Conservation (phyloP, 192 early-diverging fungal species). For the Coemansia reversa region DNA sequence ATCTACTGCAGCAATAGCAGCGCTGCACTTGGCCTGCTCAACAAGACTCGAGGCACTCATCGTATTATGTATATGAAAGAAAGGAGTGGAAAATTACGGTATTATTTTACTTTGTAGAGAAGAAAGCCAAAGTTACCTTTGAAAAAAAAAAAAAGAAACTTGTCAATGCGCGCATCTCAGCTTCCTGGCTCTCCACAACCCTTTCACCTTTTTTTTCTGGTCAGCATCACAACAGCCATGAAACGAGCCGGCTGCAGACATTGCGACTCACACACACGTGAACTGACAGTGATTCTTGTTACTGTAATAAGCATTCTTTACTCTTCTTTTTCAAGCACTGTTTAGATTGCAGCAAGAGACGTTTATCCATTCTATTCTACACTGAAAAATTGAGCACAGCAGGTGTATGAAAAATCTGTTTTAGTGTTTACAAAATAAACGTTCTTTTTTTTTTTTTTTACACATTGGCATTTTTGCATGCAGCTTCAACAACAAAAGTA, state of each 20-base stretch:
- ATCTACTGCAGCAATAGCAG: slow-evolving; percentile 89
- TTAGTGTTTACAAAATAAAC: neutral
- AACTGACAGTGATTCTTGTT: too few relatives aligned
- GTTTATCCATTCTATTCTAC: neutral
- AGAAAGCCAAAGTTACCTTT: neutral
- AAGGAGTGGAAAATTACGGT: neutral
- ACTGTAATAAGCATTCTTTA: neutral
- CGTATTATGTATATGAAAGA: neutral
- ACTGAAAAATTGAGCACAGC: neutral
- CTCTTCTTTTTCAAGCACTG: neutral
- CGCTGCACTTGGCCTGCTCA: slow-evolving; percentile 77
- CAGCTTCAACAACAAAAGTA: too few relatives aligned
- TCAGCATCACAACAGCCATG: neutral
- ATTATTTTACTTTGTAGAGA: neutral
- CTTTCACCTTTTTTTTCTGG: neutral
- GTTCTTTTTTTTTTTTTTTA: neutral
- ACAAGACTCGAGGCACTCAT: slow-evolving; percentile 43
- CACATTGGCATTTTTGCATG: too few relatives aligned
- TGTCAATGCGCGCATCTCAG: neutral
- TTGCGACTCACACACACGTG: too few relatives aligned
- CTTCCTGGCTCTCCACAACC: neutral
- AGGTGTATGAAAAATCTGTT: neutral
- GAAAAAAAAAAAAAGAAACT: neutral
- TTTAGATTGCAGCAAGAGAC: neutral
- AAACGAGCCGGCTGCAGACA: too few relatives aligned